Evolutionary conservation across 2,329 filamentous ascomycete species (phyloP).

Genomic region (Fusarium dlaminii): DNA sequence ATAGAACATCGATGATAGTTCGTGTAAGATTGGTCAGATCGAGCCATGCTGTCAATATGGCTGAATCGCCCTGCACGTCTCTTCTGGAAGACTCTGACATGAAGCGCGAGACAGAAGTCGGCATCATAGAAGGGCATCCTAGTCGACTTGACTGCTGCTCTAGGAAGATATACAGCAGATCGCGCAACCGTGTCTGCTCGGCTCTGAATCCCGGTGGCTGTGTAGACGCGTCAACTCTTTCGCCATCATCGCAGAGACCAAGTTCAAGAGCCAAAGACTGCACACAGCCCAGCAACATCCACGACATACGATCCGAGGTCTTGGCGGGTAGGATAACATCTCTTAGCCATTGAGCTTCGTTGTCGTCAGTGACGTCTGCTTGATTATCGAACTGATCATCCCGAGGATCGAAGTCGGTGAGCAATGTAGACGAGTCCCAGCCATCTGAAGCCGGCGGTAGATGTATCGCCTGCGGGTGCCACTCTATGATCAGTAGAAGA

Average conservation of each 20-base stretch:
- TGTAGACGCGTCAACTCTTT: neutral
- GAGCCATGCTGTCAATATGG: slow-evolving; percentile 2
- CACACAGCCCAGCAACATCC: slow-evolving; percentile 62
- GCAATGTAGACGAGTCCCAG: slow-evolving; percentile 63
- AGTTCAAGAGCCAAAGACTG: slow-evolving; percentile 28
- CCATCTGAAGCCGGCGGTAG: slow-evolving; percentile 63
- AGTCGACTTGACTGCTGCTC: slow-evolving; percentile 26
- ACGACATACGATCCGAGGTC: slow-evolving; percentile 64
- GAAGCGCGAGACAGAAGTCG: neutral
- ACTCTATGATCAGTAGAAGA: slow-evolving; percentile 63
- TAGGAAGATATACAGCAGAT: slow-evolving; percentile 18
- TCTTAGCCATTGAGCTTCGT: slow-evolving; percentile 53
- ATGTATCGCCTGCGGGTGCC: slow-evolving; percentile 64
- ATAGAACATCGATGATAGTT: slow-evolving; percentile 41
- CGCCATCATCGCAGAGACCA: slow-evolving; percentile 12
- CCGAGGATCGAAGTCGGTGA: slow-evolving; percentile 50
- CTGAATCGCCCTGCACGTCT: neutral
- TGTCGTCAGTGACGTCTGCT: slow-evolving; percentile 1
- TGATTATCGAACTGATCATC: slow-evolving; percentile 28
- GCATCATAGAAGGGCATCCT: slow-evolving; percentile 20
- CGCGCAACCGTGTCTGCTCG: neutral
- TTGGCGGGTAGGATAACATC: slow-evolving; percentile 64
- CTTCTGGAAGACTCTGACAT: neutral
- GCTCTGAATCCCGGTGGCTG: neutral
- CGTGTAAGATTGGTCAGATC: slow-evolving; percentile 16